phyloP scores from a whole-genome alignment of 2,329 filamentous ascomycete genomes.

The Davidsoniella eucalypti region DNA sequence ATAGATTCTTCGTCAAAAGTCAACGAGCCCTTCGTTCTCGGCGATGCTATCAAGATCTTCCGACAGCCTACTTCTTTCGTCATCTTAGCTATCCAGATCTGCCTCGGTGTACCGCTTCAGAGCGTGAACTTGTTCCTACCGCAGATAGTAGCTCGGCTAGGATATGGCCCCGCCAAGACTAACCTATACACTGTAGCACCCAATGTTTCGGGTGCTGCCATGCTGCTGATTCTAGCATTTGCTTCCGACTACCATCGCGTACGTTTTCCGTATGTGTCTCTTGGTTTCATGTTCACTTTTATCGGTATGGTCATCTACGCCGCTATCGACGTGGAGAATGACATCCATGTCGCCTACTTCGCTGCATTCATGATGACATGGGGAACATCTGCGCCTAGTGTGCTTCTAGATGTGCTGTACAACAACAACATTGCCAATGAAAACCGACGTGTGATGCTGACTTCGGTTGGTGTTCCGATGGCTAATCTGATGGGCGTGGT shows the following conservation, averaged over 20 bases:
- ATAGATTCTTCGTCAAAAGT: conserved; percentile 53
- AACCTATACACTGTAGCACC: conserved; percentile 73
- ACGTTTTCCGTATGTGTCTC: conserved; percentile 56
- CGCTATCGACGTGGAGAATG: conserved; percentile 43
- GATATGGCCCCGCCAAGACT: conserved; percentile 38
- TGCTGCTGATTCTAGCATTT: conserved; percentile 59
- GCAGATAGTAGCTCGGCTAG: conserved; percentile 35
- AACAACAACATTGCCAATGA: conserved; percentile 75
- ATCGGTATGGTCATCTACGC: conserved; percentile 67
- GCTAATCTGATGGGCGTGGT: conserved; percentile 65
- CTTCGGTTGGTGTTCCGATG: conserved; percentile 54
- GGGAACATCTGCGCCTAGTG: conserved; percentile 59
- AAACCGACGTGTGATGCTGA: conserved; percentile 52
- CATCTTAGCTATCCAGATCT: conserved; percentile 38
- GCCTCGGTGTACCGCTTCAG: conserved; percentile 42
- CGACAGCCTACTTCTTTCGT: conserved; percentile 30
- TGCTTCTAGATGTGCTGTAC: conserved; percentile 50
- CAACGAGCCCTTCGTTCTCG: conserved; percentile 33
- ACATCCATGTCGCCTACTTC: conserved; percentile 55
- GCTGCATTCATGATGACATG: conserved; percentile 72
- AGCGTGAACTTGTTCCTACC: conserved; percentile 37
- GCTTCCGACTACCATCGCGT: conserved; percentile 48
- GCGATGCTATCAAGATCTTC: conserved; percentile 36
- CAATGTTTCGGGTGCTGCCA: conserved; percentile 55
- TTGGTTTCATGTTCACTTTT: conserved; percentile 60